These are phyloP conservation scores for Metschnikowia lachancei DNA, from an alignment of 805 yeast species.

Conservation along the genomic window DNA sequence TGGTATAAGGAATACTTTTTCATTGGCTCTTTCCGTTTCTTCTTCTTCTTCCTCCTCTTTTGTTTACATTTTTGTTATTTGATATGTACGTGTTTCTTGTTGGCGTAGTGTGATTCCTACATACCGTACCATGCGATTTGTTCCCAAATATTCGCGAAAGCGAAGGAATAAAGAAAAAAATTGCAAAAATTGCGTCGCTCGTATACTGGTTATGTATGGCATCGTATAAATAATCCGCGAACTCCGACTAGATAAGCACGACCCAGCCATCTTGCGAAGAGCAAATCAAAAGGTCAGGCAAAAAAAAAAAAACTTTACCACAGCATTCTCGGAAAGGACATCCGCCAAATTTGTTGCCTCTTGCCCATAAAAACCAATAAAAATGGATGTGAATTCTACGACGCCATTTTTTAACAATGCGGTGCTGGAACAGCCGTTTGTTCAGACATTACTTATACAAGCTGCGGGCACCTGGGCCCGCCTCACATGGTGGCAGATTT, in stretches of 20 bases:
- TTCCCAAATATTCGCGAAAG: background rate
- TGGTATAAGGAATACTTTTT: too few relatives aligned
- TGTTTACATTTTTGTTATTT: too few relatives aligned
- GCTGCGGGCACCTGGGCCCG: slow-evolving; percentile 20
- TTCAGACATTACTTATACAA: slow-evolving; percentile 3
- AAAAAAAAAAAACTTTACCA: background rate
- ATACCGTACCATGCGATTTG: too few relatives aligned
- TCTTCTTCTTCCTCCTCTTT: too few relatives aligned
- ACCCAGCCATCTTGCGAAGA: background rate
- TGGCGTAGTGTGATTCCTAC: too few relatives aligned
- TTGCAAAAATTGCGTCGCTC: background rate
- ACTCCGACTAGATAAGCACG: slow-evolving; percentile 4
- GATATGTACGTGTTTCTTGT: too few relatives aligned
- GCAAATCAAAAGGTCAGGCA: background rate
- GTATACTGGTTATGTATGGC: slow-evolving; percentile 2
- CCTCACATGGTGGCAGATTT: slow-evolving; percentile 55
- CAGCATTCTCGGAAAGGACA: background rate
- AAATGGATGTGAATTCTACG: slow-evolving; percentile 11
- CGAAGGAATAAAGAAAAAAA: background rate
- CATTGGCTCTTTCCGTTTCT: too few relatives aligned
- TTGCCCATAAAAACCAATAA: background rate
- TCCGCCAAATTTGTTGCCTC: background rate
- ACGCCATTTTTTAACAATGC: slow-evolving; percentile 8
- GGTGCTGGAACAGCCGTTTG: background rate
- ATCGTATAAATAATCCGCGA: slow-evolving; percentile 14